Evolutionary conservation across 345 rosid genomes (phyloP).

Genomic region (Gossypium sturtianum): DNA sequence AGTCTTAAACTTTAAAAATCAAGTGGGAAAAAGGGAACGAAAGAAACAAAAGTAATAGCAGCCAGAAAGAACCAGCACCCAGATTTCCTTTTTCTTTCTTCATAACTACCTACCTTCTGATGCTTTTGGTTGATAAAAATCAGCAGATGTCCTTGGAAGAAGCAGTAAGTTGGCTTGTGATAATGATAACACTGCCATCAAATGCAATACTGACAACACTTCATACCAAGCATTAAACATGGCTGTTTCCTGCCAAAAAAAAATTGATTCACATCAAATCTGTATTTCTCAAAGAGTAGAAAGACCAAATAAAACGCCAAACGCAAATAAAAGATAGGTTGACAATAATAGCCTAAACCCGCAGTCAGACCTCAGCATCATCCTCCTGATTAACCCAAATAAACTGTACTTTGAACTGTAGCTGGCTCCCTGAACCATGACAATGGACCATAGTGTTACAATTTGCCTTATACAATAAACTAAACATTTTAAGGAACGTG

Average conservation of each 20-base stretch:
- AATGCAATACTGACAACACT: slow-evolving; percentile 90
- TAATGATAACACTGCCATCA: slow-evolving; percentile 87
- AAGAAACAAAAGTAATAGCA: not conserved
- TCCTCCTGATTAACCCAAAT: slow-evolving; percentile 94
- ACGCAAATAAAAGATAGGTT: not conserved
- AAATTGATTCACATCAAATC: slow-evolving; percentile 2
- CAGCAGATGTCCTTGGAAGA: slow-evolving; percentile 79
- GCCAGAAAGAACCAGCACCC: slow-evolving; percentile 1
- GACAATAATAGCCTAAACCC: not conserved
- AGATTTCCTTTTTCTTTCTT: not conserved
- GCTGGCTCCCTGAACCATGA: slow-evolving; percentile 51
- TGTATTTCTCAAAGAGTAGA: slow-evolving; percentile 2
- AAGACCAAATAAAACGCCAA: slow-evolving; percentile 8
- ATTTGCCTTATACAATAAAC: not conserved
- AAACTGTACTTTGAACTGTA: slow-evolving; percentile 74
- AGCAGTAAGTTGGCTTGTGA: slow-evolving; percentile 89
- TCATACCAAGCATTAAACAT: slow-evolving; percentile 92
- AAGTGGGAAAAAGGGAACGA: not conserved
- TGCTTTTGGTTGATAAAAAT: slow-evolving; percentile 74
- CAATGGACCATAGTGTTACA: slow-evolving; percentile 11
- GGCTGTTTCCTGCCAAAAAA: slow-evolving; percentile 68
- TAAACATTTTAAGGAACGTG: not conserved
- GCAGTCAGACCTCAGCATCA: slow-evolving; percentile 67
- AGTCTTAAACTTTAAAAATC: not conserved
- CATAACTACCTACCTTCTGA: slow-evolving; percentile 67